Evolutionary conservation across 1,284 basidiomycete genomes (phyloP), one percentile per base, ranked within the genome.

Genomic region (Macrocystidia cucumis): DNA sequence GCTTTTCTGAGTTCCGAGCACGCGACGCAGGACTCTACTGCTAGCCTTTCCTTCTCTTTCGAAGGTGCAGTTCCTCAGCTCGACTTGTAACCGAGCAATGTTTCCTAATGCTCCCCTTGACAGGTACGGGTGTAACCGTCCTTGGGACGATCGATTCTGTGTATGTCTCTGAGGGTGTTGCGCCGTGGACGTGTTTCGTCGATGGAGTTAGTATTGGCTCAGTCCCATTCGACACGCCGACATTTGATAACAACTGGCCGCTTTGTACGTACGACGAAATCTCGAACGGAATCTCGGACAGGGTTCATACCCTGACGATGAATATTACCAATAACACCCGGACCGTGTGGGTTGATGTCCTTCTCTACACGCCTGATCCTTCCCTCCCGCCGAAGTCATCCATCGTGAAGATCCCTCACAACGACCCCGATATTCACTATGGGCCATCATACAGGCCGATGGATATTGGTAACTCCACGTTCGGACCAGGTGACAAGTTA

Each of bases 331-430:
- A 46, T 20, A 29, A 32, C 4, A 48, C 48, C 11, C 46, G 40
- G 25, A 38, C 45, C 2, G 58, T 60, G 38, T 57, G 46, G 46
- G 40, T 59, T n/a, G 58, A 60, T 35, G 47, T 50, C 19, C 29
- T 59, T 20, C 32, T 38, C 5, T 59, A 53, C 36, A 42, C 40
- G 5, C 54, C 55, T 12, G 51, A 48, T 1, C 13, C 40, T 8
- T 39, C 29, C 17, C 44, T 32, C 2, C 39, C 43, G 3, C 32
- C 40, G 9, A 40, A 44, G 8, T 34, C 40, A 18, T 46, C 44
- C 3, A 43, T 48, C 8, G 25, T 56, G 5, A 13, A 46, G n/a
- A 38, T 58, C 13, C 40, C 49, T 13, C 36, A 46, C 12, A 33
- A 19, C 1, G 56, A 61, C 33, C 37, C 46, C 2, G 41, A 29